A percentile compares a stretch with the other conserved stretches of the same genome.
Evolutionary conservation across 139 green algal species (phyloP).

Genomic region (Zygnema circumcarinatum): DNA sequence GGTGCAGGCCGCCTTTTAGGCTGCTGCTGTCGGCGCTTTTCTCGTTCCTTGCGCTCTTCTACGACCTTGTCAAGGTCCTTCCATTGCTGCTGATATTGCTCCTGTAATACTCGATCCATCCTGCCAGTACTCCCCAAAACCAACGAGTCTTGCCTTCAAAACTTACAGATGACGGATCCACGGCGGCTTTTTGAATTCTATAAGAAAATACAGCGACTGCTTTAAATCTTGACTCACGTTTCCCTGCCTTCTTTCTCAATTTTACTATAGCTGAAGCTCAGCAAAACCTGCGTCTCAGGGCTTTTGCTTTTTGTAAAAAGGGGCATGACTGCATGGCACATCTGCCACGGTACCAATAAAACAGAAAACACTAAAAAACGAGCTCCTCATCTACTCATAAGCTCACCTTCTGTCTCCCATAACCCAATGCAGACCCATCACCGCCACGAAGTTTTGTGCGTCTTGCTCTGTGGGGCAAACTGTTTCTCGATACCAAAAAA

Average conservation of each 20-base stretch:
- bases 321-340: too few species aligned
- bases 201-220: background rate
- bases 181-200: background rate
- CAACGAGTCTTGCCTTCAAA: constrained; percentile 9
- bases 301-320: too few species aligned
- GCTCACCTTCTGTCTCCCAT: constrained; percentile 41
- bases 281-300: too few species aligned
- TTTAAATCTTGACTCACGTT: background rate
- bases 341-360: too few species aligned
- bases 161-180: background rate
- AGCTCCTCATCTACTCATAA: background rate
- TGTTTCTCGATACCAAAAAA: constrained; percentile 58
- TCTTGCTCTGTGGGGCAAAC: constrained; percentile 35
- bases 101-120: constrained; percentile 52
- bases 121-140: background rate
- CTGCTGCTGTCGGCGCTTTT: constrained; percentile 30
- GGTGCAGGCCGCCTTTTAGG: background rate
- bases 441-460: constrained; percentile 42
- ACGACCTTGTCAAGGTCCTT: constrained; percentile 30
- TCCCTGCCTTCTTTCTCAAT: too few species aligned
- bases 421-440: constrained; percentile 58
- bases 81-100: constrained; percentile 55
- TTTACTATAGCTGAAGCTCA: too few species aligned
- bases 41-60: constrained; percentile 33
- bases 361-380: too few species aligned